phyloP scores from a whole-genome alignment of 768 basidiomycete species.

The Candolleomyces efflorescens region DNA sequence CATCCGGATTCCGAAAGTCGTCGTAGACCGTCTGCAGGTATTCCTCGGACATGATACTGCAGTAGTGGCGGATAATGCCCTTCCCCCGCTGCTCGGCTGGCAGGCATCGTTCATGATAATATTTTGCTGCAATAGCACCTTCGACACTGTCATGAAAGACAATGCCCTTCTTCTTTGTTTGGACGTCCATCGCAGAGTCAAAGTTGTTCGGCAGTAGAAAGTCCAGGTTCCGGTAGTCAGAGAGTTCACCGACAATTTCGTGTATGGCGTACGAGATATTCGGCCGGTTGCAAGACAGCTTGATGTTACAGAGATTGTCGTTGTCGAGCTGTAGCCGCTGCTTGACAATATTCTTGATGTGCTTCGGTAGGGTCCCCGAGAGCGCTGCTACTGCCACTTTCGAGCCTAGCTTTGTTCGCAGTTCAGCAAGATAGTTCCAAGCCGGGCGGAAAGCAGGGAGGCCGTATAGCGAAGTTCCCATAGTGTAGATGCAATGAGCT shows the following conservation, averaged over 20 bases:
- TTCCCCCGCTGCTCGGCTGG: slow-evolving; percentile 4
- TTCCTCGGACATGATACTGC: slow-evolving; percentile 21
- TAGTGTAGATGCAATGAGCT: slow-evolving; percentile 15
- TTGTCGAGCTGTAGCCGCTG: background rate
- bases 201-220: background rate
- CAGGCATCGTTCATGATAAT: slow-evolving; percentile 10
- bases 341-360: background rate
- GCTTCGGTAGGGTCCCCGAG: slow-evolving; percentile 2
- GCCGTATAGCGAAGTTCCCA: slow-evolving; percentile 9
- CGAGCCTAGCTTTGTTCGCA: background rate
- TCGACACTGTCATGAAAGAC: background rate
- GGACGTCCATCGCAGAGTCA: background rate
- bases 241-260: background rate
- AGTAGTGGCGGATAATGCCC: slow-evolving; percentile 21
- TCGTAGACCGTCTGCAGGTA: slow-evolving; percentile 20
- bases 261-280: background rate
- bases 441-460: slow-evolving; percentile 11
- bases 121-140: background rate
- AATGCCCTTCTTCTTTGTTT: background rate
- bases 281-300: background rate
- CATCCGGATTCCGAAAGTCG: slow-evolving; percentile 9
- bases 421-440: slow-evolving; percentile 8
- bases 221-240: background rate
- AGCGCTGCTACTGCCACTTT: background rate
- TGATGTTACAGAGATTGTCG: background rate